These are phyloP conservation scores for Nannizziopsis arthrosporioides DNA, from an alignment of 2,329 filamentous ascomycete species.

Conservation along the genomic window DNA sequence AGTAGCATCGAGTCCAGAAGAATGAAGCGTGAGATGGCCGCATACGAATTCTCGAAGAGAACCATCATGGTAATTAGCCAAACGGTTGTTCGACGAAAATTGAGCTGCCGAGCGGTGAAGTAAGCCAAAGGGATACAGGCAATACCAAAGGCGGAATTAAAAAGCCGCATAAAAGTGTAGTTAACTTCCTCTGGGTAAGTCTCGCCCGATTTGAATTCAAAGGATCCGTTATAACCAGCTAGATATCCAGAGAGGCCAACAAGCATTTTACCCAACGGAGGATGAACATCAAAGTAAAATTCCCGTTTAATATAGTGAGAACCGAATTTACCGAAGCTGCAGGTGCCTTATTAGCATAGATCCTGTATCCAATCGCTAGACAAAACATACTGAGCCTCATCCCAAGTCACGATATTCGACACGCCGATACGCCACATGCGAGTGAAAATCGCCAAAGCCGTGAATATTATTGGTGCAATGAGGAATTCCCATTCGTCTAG, in stretches of 20 bases:
- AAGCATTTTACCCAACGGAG: constrained; percentile 95
- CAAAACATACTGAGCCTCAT: constrained; percentile 56
- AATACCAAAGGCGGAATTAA: constrained; percentile 91
- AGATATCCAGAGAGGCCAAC: constrained; percentile 92
- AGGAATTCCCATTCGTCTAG: constrained; percentile 51
- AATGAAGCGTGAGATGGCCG: constrained; percentile 96
- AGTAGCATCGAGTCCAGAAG: constrained; percentile 97
- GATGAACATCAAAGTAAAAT: constrained; percentile 97
- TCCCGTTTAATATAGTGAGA: constrained; percentile 98
- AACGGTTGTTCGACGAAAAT: constrained; percentile 72
- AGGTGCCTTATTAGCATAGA: constrained; percentile 9
- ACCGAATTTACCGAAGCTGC: constrained; percentile 64
- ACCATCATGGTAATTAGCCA: constrained; percentile 97
- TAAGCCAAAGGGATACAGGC: constrained; percentile 89
- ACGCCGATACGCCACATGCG: constrained; percentile 57
- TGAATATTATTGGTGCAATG: constrained; percentile 53
- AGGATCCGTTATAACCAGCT: constrained; percentile 95
- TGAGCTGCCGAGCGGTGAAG: constrained; percentile 83
- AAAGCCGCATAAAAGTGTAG: constrained; percentile 96
- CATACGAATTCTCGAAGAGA: constrained; percentile 97
- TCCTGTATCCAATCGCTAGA: background rate
- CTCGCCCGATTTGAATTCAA: constrained; percentile 98
- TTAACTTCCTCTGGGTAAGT: constrained; percentile 86
- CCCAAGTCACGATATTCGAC: constrained; percentile 63
- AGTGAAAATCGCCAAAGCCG: constrained; percentile 52